phyloP scores from a whole-genome alignment of 2,329 filamentous ascomycete genomes.

The Alternaria sp. region DNA sequence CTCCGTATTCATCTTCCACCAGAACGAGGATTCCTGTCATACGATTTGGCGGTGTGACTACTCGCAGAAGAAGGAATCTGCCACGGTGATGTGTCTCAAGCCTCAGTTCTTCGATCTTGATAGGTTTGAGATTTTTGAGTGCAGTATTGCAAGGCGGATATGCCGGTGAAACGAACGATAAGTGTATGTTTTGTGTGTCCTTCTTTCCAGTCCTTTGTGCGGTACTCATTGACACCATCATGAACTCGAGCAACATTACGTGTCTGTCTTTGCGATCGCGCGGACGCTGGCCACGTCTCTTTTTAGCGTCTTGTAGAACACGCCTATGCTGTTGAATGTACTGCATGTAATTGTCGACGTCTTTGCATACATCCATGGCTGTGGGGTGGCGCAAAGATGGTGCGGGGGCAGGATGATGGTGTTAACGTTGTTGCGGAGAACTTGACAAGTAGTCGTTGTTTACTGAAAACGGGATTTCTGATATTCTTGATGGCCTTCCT shows the following conservation, averaged over 20 bases:
- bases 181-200: conserved; percentile 6
- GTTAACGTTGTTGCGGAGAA: not conserved
- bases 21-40: conserved; percentile 19
- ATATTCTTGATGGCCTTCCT: not conserved
- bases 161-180: conserved; percentile 29
- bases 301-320: conserved; percentile 17
- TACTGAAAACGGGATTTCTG: not conserved
- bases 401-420: not conserved
- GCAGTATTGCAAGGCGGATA: conserved; percentile 28
- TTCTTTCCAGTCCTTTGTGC: not conserved
- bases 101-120: conserved; percentile 44
- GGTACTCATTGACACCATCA: conserved; percentile 11
- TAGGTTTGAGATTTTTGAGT: conserved; percentile 20
- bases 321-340: conserved; percentile 10
- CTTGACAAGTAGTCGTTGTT: not conserved
- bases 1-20: conserved; percentile 18
- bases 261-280: conserved; percentile 23
- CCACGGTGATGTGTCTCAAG: conserved; percentile 56
- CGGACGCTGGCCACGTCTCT: conserved; percentile 20
- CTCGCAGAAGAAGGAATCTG: conserved; percentile 45
- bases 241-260: conserved; percentile 17
- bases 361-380: conserved; percentile 7
- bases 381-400: not conserved
- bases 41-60: conserved; percentile 34
- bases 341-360: not conserved